A percentile compares a stretch with the other conserved stretches of the same genome.
Conservation (phyloP, 805 yeast genomes). For the Groenewaldozyma salmanticensis region DNA sequence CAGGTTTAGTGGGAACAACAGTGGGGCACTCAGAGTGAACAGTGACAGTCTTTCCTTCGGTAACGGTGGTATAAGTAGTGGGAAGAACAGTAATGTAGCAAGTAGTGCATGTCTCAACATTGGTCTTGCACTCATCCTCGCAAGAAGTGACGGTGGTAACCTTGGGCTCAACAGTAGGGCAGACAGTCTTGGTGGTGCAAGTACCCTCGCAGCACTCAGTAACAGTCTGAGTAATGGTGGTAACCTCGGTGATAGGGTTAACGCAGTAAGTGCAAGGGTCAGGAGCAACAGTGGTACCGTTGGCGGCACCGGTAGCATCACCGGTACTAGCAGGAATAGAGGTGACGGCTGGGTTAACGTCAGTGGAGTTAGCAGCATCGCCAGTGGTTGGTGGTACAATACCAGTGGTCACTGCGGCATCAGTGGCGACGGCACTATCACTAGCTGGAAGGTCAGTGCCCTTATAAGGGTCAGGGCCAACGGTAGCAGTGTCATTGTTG, state of each 20-base stretch:
- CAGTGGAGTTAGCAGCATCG: constrained; percentile 10
- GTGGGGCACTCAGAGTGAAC: constrained; percentile 13
- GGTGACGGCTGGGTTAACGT: too few relatives aligned
- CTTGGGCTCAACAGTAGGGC: constrained; percentile 10
- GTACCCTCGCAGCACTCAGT: constrained; percentile 12
- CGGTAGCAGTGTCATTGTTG: too few relatives aligned
- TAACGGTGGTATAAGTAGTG: constrained; percentile 10
- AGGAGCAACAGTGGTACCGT: constrained; percentile 1
- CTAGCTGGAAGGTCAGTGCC: too few relatives aligned
- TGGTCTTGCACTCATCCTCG: constrained; percentile 6
- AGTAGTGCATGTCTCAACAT: constrained; percentile 3
- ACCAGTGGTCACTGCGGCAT: constrained; percentile 3
- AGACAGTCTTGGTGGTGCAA: constrained; percentile 11
- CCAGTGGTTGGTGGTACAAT: constrained; percentile 3
- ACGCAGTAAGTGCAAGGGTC: background rate
- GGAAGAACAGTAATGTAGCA: constrained; percentile 6
- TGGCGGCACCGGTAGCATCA: constrained; percentile 7
- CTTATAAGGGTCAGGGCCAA: too few relatives aligned
- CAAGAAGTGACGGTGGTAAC: constrained; percentile 10
- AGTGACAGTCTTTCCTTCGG: constrained; percentile 11
- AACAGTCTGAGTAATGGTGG: constrained; percentile 2
- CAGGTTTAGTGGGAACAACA: constrained; percentile 6
- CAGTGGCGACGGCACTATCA: constrained; percentile 1
- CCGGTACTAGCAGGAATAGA: too few relatives aligned
- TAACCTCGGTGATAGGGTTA: constrained; percentile 1